A percentile compares a stretch with the other conserved stretches of the same genome.
phyloP scores from a whole-genome alignment of 768 basidiomycete species.

The Peribolospora baueri region DNA sequence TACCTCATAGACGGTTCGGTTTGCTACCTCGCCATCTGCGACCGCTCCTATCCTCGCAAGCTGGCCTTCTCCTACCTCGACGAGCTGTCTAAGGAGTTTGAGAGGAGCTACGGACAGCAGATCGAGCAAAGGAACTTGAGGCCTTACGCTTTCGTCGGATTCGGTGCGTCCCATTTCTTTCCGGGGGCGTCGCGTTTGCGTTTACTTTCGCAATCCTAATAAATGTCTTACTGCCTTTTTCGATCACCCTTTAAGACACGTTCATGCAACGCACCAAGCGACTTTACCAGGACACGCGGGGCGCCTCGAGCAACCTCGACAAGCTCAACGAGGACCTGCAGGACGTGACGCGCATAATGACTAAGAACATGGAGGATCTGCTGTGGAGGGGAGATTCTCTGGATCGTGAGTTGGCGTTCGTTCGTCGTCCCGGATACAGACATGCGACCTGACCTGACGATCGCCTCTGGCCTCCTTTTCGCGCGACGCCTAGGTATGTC shows the following conservation, averaged over 20 bases:
- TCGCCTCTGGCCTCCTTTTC: neutral
- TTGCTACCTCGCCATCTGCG: slow-evolving; percentile 79
- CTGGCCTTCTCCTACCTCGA: slow-evolving; percentile 93
- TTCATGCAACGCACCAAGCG: slow-evolving; percentile 97
- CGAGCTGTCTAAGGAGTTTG: slow-evolving; percentile 89
- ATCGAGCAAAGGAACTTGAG: slow-evolving; percentile 27
- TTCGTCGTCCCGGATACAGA: neutral
- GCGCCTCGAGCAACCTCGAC: slow-evolving; percentile 42
- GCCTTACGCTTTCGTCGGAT: slow-evolving; percentile 97
- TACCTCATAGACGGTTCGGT: slow-evolving; percentile 89
- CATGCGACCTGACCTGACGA: neutral
- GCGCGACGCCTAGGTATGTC: slow-evolving; percentile 55
- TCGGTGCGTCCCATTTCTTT: slow-evolving; percentile 35
- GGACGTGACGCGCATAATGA: slow-evolving; percentile 98
- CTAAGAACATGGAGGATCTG: slow-evolving; percentile 99
- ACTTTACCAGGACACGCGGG: slow-evolving; percentile 78
- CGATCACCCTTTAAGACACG: slow-evolving; percentile 36
- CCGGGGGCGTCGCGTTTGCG: neutral
- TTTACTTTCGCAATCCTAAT: too few relatives aligned
- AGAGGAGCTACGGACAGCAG: slow-evolving; percentile 47
- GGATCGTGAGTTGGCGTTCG: slow-evolving; percentile 38
- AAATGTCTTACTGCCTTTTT: neutral
- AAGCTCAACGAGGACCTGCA: slow-evolving; percentile 85
- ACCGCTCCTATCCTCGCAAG: slow-evolving; percentile 61
- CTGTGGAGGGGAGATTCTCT: slow-evolving; percentile 94